phyloP scores from a whole-genome alignment of 768 basidiomycete species.

The Boletus pseudo-olivaceus region DNA sequence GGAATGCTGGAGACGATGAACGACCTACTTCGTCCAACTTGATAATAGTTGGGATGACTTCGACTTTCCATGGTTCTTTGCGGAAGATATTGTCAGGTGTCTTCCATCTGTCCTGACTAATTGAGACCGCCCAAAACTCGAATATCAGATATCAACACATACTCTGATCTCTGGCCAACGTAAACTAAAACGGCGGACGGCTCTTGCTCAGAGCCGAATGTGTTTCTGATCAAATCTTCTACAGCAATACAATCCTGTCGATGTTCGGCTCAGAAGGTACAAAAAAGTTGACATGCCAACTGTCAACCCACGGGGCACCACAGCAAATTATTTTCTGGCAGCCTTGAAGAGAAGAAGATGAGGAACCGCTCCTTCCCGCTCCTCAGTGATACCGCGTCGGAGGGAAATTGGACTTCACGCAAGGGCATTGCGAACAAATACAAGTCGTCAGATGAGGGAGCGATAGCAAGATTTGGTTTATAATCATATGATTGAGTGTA shows the following conservation, averaged over 20 bases:
- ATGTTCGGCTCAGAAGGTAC: slow-evolving; percentile 8
- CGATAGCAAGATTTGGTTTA: not conserved
- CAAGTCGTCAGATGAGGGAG: not conserved
- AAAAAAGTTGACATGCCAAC: not conserved
- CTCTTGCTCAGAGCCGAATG: slow-evolving; percentile 42
- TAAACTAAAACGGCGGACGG: slow-evolving; percentile 62
- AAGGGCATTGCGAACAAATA: slow-evolving; percentile 45
- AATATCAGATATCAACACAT: slow-evolving; percentile 26
- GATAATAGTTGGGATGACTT: slow-evolving; percentile 63
- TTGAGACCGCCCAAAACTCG: not conserved
- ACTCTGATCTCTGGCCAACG: slow-evolving; percentile 66
- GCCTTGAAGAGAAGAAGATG: slow-evolving; percentile 69
- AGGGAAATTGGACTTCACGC: slow-evolving; percentile 33
- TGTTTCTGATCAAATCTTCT: slow-evolving; percentile 49
- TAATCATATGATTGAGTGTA: not conserved
- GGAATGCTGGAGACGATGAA: slow-evolving; percentile 3
- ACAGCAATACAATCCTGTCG: slow-evolving; percentile 65
- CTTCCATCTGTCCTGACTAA: slow-evolving; percentile 56
- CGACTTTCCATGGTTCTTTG: slow-evolving; percentile 58
- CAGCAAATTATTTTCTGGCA: slow-evolving; percentile 44
- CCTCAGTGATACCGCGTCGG: slow-evolving; percentile 36
- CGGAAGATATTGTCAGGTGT: slow-evolving; percentile 53
- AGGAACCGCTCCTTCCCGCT: slow-evolving; percentile 49
- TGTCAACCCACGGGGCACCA: slow-evolving; percentile 65
- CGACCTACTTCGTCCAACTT: slow-evolving; percentile 52